Evolutionary conservation across 1,139 yeast species (phyloP), one percentile per base, ranked within the genome.

Genomic region (Saccharomyces pastorianus): DNA sequence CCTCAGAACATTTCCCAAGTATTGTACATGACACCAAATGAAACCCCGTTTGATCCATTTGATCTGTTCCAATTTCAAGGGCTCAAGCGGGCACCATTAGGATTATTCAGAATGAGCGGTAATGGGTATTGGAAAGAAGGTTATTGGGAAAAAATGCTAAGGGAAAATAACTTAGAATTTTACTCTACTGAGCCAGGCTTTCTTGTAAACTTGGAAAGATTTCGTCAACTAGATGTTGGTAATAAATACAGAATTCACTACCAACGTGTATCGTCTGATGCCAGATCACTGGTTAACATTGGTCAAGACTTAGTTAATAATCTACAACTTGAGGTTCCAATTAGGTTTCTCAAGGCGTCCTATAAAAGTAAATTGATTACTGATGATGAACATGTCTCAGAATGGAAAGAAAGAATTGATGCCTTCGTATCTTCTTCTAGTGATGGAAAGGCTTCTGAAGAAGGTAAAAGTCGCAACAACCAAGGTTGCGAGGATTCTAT

Each of bases 291-390:
- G 56, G 78, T 89, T n/a, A 89, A 88, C 63, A 76, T 91, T 60
- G 99, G 90, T 65, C 98, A 91, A 68, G 98, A 93, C 68, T 77
- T 93, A 59, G 91, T 96, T 11, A 93, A 93, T 67, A 88, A 88
- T 65, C 64, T 91, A 62, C 99, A 93, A 69, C 65, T 76, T 34
- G 71, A 71, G 46, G 51, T 68, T 3, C 62, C 64, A 4, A 56
- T 68, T 6, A 53, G 61, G 9, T 53, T 59, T 4, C 47, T 59
- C 32, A 47, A 27, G 14, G 29, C 44, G 25, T 34, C 48, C 11
- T 51, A 49, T 6, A 48, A 48, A 7, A 48, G 27, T 9, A 26
- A 42, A 29, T 9, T 38, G 13, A 3, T 38, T 11, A 17, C 6
- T 20, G 25, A 38, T 38, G 13, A 38, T 38, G 44, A 17, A 38